A percentile compares a stretch with the other conserved stretches of the same genome.
Evolutionary conservation across 192 early-diverging fungal genomes (phyloP).

Genomic region (Chytriomyces confervae): DNA sequence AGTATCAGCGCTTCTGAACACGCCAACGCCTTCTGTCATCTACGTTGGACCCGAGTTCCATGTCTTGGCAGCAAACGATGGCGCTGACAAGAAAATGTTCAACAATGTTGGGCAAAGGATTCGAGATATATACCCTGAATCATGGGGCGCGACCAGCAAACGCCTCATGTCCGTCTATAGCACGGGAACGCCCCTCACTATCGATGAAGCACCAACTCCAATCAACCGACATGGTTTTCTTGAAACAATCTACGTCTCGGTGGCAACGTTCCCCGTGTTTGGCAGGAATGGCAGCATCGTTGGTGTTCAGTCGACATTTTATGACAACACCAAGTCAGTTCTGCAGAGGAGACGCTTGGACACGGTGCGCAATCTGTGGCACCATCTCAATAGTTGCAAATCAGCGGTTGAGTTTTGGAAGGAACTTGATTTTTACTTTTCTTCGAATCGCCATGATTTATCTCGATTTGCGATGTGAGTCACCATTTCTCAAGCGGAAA

Average conservation of each 20-base stretch:
- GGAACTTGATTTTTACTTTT: background rate
- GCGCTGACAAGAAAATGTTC: background rate
- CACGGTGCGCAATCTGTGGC: background rate
- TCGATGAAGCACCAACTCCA: background rate
- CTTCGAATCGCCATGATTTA: background rate
- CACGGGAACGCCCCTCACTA: background rate
- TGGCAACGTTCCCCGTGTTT: background rate
- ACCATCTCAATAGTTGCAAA: background rate
- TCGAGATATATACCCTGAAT: background rate
- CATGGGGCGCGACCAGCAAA: background rate
- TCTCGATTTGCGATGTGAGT: background rate
- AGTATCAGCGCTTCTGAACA: background rate
- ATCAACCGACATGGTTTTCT: background rate
- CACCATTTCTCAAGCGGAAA: background rate
- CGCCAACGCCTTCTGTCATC: background rate
- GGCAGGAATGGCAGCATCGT: background rate
- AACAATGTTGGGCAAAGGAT: background rate
- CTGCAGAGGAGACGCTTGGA: background rate
- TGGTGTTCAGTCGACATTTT: background rate
- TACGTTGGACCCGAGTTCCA: background rate
- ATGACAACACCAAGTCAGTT: background rate
- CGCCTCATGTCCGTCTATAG: background rate
- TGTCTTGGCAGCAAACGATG: conserved; percentile 1
- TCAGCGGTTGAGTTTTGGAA: background rate
- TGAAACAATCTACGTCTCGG: background rate